These are phyloP conservation scores for Hirschfeldia incana DNA, from an alignment of 345 rosid species.

Conservation along the genomic window DNA sequence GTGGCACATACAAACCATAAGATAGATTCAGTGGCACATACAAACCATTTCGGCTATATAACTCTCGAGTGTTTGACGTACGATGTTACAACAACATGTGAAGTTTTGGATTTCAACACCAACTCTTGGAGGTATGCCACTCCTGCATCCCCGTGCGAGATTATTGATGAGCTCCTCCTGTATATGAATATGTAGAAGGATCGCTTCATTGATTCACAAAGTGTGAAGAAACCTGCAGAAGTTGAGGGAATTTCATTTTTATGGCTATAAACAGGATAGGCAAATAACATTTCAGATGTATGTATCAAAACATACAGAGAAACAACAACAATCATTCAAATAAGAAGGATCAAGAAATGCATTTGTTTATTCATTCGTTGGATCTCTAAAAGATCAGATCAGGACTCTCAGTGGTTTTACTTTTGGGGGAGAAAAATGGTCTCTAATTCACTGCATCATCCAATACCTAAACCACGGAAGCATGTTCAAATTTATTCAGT, in stretches of 20 bases:
- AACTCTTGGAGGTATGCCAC: background rate
- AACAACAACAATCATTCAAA: conserved; percentile 1
- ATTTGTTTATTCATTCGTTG: background rate
- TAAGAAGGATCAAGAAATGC: conserved; percentile 4
- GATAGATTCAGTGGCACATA: background rate
- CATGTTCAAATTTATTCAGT: background rate
- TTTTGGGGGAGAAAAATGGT: background rate
- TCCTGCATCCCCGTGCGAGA: background rate
- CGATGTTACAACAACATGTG: background rate
- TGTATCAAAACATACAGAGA: conserved; percentile 1
- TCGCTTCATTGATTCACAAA: background rate
- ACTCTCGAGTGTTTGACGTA: background rate
- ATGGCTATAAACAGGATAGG: background rate
- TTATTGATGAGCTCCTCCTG: background rate
- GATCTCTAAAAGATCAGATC: background rate
- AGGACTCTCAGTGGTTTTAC: background rate
- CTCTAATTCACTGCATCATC: background rate
- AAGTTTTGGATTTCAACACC: conserved; percentile 6
- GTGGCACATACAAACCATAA: background rate
- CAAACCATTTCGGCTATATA: background rate
- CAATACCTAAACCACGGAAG: background rate
- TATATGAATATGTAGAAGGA: background rate
- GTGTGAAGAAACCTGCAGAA: background rate
- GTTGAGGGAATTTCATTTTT: conserved; percentile 51
- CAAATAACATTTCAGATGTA: background rate